Evolutionary conservation across 2,329 filamentous ascomycete genomes (phyloP).

Genomic region (Aspergillus niger): DNA sequence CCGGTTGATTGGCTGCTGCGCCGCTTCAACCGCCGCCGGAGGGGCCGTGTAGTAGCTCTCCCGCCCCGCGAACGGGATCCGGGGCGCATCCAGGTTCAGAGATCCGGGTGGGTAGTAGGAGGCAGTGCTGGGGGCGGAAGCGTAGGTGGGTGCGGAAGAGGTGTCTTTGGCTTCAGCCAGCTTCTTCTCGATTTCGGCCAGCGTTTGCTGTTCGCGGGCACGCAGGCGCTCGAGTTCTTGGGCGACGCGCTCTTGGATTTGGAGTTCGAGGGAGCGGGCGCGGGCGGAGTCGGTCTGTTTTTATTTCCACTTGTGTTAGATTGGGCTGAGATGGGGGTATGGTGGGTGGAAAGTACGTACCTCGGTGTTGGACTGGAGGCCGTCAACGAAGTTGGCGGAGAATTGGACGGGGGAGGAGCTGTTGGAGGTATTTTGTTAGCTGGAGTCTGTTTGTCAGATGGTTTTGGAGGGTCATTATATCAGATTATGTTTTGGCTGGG

Average conservation of each 20-base stretch:
- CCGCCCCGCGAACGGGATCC: conserved; percentile 46
- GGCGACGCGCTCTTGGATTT: conserved; percentile 83
- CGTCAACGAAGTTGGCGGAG: conserved; percentile 79
- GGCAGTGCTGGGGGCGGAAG: conserved; percentile 23
- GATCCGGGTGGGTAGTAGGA: conserved; percentile 31
- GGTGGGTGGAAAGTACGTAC: conserved; percentile 53
- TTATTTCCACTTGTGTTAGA: not conserved
- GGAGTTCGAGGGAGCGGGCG: conserved; percentile 77
- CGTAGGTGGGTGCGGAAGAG: conserved; percentile 30
- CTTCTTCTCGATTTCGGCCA: conserved; percentile 69
- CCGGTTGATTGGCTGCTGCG: conserved; percentile 34
- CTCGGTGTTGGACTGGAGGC: conserved; percentile 81
- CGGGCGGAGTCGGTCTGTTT: conserved; percentile 83
- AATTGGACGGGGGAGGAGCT: conserved; percentile 63
- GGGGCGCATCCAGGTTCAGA: conserved; percentile 44
- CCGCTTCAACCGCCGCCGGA: conserved; percentile 15
- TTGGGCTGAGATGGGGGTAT: not conserved
- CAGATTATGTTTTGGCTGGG: not conserved
- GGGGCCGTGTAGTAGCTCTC: conserved; percentile 32
- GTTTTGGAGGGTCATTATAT: not conserved
- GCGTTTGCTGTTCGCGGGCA: conserved; percentile 67
- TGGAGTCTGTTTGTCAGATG: conserved; percentile 6
- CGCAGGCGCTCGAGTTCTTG: conserved; percentile 81
- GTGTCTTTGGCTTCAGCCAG: conserved; percentile 45
- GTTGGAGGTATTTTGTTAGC: conserved; percentile 17